Base-by-base conservation (phyloP, 176 grass and related monocot species). In the Carex littledalei region DNA sequence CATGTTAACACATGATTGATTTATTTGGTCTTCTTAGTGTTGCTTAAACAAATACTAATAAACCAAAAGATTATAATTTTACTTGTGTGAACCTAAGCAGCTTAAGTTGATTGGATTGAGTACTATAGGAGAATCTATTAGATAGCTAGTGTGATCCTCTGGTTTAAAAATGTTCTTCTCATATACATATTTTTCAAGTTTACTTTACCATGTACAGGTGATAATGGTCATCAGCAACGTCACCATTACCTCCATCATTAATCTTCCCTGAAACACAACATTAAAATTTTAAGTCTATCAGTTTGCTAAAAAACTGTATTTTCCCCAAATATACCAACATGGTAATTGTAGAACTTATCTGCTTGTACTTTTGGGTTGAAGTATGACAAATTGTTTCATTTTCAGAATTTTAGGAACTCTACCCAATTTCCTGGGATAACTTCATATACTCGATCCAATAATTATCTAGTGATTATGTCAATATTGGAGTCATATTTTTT, bases 171-270 rank as follows among this genome's bases (percentile, higher is more conserved):
- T 13, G 41, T 79, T 82, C 18, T 45, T 85, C 8, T 6, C 49
- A 57, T 13, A 50, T 43, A 1, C 54, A 18, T 3, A 52, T 21
- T 88, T 16, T 56, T 64, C 63, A 58, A 32, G 21, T 83, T 41
- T 56, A 29, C 3, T 2, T 49, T 82, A 92, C 88, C 88, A 87
- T 87, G 68, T 86, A 97, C 13, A 67, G 86, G 61, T 97, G 94
- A 81, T 92, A 97, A 80, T 92, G 89, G 41, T 97, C 91, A 58
- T 87, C 83, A 68, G 90, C 82, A 68, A 81, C 84, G 67, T 97
- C 94, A 2, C 91, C 94, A 21, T 85, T 92, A 39, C 50, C 59
- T 26, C 89, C 86, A 66, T 97, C 91, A 9, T 26, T 14, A 86
- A 97, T 83, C 29, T 84, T 86, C 53, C 84, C 93, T 95, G 52